Base-by-base conservation (phyloP, 345 rosid species). In the Pugionium cornutum region DNA sequence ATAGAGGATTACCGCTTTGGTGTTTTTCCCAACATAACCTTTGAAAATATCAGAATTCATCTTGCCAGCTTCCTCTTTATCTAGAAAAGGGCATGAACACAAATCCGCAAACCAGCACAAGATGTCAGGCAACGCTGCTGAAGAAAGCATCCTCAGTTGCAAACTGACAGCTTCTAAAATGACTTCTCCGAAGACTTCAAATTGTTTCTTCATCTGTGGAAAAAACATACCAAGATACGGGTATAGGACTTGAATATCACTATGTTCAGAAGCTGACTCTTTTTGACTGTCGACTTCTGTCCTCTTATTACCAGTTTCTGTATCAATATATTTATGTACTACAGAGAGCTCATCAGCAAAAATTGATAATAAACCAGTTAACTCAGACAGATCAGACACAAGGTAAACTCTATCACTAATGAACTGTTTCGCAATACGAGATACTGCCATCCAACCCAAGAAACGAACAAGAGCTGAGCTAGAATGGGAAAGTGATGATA, bases 361-460 rank as follows among this genome's bases (percentile, higher is more conserved):
- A 57, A 89, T 77, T 53, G 83, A 79, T 42, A 89, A 76, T 64
- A 82, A 72, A 73, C 49, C 64, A n/a, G 90, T 82, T 69, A 89
- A 66, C 63, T 89, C 79, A 49, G 87, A 77, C 59, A 86, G 80
- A 79, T 86, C 89, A 8, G 89, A 75, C 70, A 83, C 81, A 50
- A 89, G 89, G 75, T 76, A 84, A 64, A 80, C 67, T 6, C 70
- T 80, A 58, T 84, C 86, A 70, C 68, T 78, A 31, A 71, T 56
- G 77, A 78, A 86, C 69, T 75, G 83, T 72, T 81, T 78, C 39
- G 92, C 87, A 64, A 69, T 74, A 45, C 86, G 83, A 66, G 92
- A 86, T 74, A 89, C 66, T 40, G 89, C 96, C 96, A 89, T 89
- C 96, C 96, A 89, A 54, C 96, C 96, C 70, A 89, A 82, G 78